Evolutionary conservation across 306 rosid genomes (phyloP).

Genomic region (Malus orientalis): DNA sequence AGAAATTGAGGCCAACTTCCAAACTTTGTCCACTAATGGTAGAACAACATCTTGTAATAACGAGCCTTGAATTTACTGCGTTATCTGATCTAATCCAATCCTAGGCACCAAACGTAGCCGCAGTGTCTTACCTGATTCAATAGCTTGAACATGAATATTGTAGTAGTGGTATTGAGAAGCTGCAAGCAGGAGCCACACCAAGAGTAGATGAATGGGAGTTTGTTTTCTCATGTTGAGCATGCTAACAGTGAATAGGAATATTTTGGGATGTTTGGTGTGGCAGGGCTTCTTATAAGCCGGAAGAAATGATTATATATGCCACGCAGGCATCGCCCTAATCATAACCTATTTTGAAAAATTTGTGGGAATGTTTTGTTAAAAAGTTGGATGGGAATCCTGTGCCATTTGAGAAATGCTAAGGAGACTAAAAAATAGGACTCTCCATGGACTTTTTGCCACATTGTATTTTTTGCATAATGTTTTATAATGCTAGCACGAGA

Average conservation of each 20-base stretch:
- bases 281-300: constrained; percentile 16
- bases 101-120: background rate
- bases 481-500: no score
- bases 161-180: constrained; percentile 34
- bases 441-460: no score
- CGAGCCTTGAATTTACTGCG: background rate
- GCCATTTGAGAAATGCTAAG: constrained; percentile 1
- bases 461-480: no score
- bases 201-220: constrained; percentile 32
- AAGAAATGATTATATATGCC: constrained; percentile 16
- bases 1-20: background rate
- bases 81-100: background rate
- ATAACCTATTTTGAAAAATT: constrained; percentile 34
- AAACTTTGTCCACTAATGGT: background rate
- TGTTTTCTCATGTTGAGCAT: constrained; percentile 46
- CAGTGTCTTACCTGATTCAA: constrained; percentile 42
- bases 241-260: constrained; percentile 18
- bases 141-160: constrained; percentile 27
- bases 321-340: constrained; percentile 26
- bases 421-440: no score
- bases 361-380: constrained; percentile 32
- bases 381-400: constrained; percentile 58
- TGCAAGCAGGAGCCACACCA: constrained; percentile 45
- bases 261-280: constrained; percentile 7
- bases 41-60: no score